Percentiles rank a stretch among this genome's conserved stretches.
Evolutionary conservation across 805 yeast genomes (phyloP).

Genomic region (Candida broadrunensis): DNA sequence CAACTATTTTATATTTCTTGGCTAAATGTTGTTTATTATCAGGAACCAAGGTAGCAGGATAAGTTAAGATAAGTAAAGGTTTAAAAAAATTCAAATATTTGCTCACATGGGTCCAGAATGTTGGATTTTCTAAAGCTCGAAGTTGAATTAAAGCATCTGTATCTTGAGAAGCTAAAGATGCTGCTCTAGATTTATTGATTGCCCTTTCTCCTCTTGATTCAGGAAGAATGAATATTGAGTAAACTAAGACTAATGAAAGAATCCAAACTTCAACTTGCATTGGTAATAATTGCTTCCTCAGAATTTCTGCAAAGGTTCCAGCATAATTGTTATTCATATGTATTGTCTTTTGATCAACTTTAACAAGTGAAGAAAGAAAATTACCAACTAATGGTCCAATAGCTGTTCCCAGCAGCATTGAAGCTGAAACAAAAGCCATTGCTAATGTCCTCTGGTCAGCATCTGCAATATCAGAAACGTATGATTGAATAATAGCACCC

Average conservation of each 20-base stretch:
- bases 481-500: conserved; percentile 56
- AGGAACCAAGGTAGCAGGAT: background rate
- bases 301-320: background rate
- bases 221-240: conserved; percentile 32
- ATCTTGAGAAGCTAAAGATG: conserved; percentile 1
- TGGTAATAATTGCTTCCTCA: conserved; percentile 12
- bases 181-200: conserved; percentile 27
- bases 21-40: background rate
- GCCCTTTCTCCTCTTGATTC: conserved; percentile 58
- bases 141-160: background rate
- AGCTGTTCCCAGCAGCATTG: conserved; percentile 52
- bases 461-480: conserved; percentile 64
- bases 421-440: conserved; percentile 53
- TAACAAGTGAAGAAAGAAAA: conserved; percentile 12
- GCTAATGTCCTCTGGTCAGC: conserved; percentile 49
- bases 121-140: background rate
- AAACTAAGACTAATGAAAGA: conserved; percentile 22
- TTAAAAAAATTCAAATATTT: conserved; percentile 15
- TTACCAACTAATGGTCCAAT: conserved; percentile 44
- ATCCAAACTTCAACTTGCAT: conserved; percentile 25
- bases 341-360: background rate
- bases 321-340: background rate
- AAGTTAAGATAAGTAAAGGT: conserved; percentile 53
- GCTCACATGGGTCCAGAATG: background rate
- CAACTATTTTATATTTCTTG: background rate